phyloP scores from a whole-genome alignment of 768 basidiomycete genomes.

The Boletus pseudopeckii region DNA sequence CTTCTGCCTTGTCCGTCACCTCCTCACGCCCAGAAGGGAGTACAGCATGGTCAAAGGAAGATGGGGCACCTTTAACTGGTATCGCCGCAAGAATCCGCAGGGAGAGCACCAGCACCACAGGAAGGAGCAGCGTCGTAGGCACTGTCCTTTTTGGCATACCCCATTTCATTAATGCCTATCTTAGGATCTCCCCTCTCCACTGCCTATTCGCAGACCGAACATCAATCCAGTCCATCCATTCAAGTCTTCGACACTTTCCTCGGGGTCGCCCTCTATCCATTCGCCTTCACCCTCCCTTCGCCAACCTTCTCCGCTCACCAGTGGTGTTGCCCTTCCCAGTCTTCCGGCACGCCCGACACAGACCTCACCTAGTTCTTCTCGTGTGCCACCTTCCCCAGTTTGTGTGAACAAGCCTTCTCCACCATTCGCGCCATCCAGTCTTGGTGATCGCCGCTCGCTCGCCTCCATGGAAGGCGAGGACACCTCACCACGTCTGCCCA shows the following conservation, averaged over 20 bases:
- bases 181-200: conserved; percentile 38
- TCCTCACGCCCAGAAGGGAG: conserved; percentile 40
- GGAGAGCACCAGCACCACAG: conserved; percentile 47
- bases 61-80: conserved; percentile 31
- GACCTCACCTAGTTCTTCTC: conserved; percentile 41
- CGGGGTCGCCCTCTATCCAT: conserved; percentile 47
- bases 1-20: conserved; percentile 39
- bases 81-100: conserved; percentile 44
- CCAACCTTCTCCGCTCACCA: conserved; percentile 43
- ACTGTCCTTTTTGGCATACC: background rate
- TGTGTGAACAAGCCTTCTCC: conserved; percentile 36
- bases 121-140: conserved; percentile 29
- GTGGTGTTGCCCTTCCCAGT: conserved; percentile 28
- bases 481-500: conserved; percentile 22
- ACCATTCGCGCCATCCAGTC: conserved; percentile 41
- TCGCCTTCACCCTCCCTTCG: conserved; percentile 47
- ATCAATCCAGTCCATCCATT: conserved; percentile 45
- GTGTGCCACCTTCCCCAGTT: conserved; percentile 39
- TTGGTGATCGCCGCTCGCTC: conserved; percentile 42
- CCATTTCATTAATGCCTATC: conserved; percentile 4
- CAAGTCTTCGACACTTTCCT: conserved; percentile 49
- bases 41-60: conserved; percentile 38
- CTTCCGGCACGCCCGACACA: conserved; percentile 36
- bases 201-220: conserved; percentile 44
- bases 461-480: conserved; percentile 36